Evolutionary conservation across 2,329 filamentous ascomycete species (phyloP).

Genomic region (Ophiostoma quercus): DNA sequence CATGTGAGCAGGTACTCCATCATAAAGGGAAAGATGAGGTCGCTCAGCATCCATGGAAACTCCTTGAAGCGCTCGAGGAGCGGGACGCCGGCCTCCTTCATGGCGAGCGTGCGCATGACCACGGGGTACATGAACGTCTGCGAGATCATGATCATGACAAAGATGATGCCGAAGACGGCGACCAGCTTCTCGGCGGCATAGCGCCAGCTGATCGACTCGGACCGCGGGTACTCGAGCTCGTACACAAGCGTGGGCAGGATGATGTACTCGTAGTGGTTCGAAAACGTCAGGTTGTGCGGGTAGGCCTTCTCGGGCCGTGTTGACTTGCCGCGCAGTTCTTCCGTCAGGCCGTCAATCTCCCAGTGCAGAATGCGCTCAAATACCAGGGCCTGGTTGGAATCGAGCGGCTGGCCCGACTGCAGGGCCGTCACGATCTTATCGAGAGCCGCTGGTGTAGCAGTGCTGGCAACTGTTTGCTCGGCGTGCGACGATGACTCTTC

Average conservation of each 20-base stretch:
- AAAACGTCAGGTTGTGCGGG: constrained; percentile 61
- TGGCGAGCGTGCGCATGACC: constrained; percentile 59
- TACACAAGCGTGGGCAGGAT: constrained; percentile 72
- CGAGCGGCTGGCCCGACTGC: constrained; percentile 54
- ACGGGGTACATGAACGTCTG: constrained; percentile 74
- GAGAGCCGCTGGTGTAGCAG: constrained; percentile 35
- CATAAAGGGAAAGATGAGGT: constrained; percentile 72
- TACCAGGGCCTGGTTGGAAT: constrained; percentile 55
- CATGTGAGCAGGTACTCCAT: constrained; percentile 72
- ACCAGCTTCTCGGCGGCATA: constrained; percentile 68
- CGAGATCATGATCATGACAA: constrained; percentile 73
- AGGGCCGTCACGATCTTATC: constrained; percentile 58
- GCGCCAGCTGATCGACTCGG: constrained; percentile 63
- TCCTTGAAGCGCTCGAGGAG: constrained; percentile 56
- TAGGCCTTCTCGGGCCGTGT: constrained; percentile 50
- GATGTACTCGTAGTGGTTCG: constrained; percentile 67
- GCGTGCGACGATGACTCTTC: not conserved
- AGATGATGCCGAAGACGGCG: constrained; percentile 66
- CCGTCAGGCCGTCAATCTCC: constrained; percentile 59
- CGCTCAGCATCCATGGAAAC: constrained; percentile 70
- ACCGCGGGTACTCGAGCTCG: constrained; percentile 69
- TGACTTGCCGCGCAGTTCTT: constrained; percentile 61
- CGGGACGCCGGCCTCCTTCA: constrained; percentile 62
- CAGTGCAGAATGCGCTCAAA: constrained; percentile 62
- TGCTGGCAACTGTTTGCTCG: not conserved